Evolutionary conservation across 345 rosid species (phyloP), one percentile per base, ranked within the genome.

Genomic region (Garcia nutans): DNA sequence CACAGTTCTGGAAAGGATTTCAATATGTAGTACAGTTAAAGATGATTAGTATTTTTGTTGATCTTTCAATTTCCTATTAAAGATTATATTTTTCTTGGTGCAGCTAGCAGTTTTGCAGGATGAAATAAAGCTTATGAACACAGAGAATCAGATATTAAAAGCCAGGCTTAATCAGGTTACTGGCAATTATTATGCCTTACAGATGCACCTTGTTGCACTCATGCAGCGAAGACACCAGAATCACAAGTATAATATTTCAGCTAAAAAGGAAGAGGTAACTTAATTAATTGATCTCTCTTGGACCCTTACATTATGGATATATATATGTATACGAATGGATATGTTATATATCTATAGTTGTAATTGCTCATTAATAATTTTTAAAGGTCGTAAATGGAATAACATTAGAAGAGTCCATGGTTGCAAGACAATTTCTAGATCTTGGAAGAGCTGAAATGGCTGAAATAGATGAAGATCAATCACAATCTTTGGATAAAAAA

Each of bases 61-160:
- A 37, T 4, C 6, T 37, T 37, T 37, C 6, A 37, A 37, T 37
- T 47, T 47, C 50, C 50, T 11, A 47, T 10, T 47, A 47, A 47
- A 10, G 20, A 54, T 16, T 54, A 0, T 54, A 17, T 13, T 54
- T 54, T 54, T 16, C 8, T 33, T 22, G 50, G 60, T 58, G 67
- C 67, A 76, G 79, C 61, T 76, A 60, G 58, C 67, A 22, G 50
- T 20, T 6, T 69, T 76, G 68, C 65, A 58, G 66, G 73, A 68
- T 1, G 73, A 76, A 55, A 47, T 76, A 3, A 57, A 76, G 26
- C 26, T 26, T 15, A 61, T 59, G 31, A 68, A 9, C n/a, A 57
- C 10, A 57, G 79, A 76, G 31, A 76, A 76, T 61, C 73, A 76
- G n/a, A 67, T 22, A 1, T 50, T 77, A 24, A 77, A 63, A 42